Percentiles rank a stretch among this genome's conserved stretches.
Evolutionary conservation across 768 basidiomycete genomes (phyloP).

Genomic region (Suillus lakei): DNA sequence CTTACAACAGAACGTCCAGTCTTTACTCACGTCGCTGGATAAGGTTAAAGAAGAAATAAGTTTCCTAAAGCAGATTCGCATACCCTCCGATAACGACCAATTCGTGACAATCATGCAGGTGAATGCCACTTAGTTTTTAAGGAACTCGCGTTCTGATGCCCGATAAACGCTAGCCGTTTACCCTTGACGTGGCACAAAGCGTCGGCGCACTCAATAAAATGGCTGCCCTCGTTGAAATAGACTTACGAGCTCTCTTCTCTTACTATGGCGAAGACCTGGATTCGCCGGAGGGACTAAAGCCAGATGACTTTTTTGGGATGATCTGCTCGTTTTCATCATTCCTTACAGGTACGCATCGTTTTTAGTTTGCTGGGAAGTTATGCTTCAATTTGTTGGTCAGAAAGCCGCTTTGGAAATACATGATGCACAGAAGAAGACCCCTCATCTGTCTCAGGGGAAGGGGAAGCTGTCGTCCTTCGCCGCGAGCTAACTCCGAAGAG

Average conservation of each 20-base stretch:
- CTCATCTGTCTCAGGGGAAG: background rate
- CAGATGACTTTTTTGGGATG: conserved; percentile 83
- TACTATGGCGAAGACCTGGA: conserved; percentile 84
- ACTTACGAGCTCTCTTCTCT: conserved; percentile 59
- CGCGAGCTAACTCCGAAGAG: background rate
- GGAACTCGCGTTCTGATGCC: background rate
- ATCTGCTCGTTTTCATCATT: conserved; percentile 76
- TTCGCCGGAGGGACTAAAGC: conserved; percentile 64
- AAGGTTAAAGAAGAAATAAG: conserved; percentile 63
- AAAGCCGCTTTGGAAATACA: conserved; percentile 76
- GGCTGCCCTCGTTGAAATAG: conserved; percentile 57
- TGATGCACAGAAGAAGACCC: conserved; percentile 34
- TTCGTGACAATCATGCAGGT: conserved; percentile 79
- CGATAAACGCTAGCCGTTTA: conserved; percentile 48
- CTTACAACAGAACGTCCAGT: conserved; percentile 60
- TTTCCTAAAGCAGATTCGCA: conserved; percentile 39
- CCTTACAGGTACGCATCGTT: conserved; percentile 57
- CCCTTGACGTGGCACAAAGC: conserved; percentile 49
- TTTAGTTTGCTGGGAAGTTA: background rate
- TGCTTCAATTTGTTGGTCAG: conserved; percentile 37
- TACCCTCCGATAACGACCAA: conserved; percentile 51
- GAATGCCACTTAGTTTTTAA: background rate
- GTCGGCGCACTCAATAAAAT: conserved; percentile 72
- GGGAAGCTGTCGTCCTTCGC: background rate
- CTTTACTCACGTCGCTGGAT: conserved; percentile 58